Percentiles rank a stretch among this genome's conserved stretches.
These are phyloP conservation scores for Silene vulgaris DNA, from an alignment of 179 eudicot genomes.

Conservation along the genomic window DNA sequence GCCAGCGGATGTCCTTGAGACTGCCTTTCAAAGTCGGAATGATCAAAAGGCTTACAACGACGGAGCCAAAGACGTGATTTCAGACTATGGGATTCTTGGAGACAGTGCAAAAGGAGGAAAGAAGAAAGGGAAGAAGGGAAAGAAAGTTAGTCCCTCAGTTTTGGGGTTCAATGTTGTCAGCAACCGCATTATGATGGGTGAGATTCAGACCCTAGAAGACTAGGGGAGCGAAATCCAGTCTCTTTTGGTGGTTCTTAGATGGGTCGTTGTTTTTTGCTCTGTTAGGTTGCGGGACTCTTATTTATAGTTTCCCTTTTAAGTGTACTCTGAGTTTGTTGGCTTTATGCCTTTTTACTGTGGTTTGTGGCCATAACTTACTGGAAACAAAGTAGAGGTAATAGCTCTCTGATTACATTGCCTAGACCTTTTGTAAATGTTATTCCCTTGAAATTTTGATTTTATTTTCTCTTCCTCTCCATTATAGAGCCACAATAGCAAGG, in stretches of 20 bases:
- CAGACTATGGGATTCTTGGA: constrained; percentile 31
- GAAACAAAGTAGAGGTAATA: constrained; percentile 11
- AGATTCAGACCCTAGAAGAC: constrained; percentile 86
- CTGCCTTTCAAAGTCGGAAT: constrained; percentile 72
- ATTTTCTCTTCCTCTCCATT: constrained; percentile 16
- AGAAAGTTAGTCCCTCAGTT: constrained; percentile 73
- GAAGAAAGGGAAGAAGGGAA: constrained; percentile 95
- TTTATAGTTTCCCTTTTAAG: not conserved
- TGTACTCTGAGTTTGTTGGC: not conserved
- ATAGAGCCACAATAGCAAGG: constrained; percentile 35
- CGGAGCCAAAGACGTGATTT: constrained; percentile 49
- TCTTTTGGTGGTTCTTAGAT: not conserved
- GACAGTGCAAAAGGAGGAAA: constrained; percentile 58
- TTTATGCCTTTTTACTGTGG: not conserved
- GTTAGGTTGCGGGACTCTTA: constrained; percentile 1
- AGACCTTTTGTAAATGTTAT: constrained; percentile 40
- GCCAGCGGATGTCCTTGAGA: constrained; percentile 67
- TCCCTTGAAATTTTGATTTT: constrained; percentile 18
- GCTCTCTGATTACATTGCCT: constrained; percentile 46
- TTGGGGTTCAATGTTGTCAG: constrained; percentile 94
- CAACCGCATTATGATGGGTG: constrained; percentile 99
- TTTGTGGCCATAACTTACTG: not conserved
- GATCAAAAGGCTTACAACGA: constrained; percentile 42
- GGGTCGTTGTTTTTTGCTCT: not conserved
- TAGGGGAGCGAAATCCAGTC: constrained; percentile 26